A percentile compares a stretch with the other conserved stretches of the same genome.
These are phyloP conservation scores for Phytopythium oedochilum DNA, from an alignment of 352 stramenopile species.

Conservation along the genomic window DNA sequence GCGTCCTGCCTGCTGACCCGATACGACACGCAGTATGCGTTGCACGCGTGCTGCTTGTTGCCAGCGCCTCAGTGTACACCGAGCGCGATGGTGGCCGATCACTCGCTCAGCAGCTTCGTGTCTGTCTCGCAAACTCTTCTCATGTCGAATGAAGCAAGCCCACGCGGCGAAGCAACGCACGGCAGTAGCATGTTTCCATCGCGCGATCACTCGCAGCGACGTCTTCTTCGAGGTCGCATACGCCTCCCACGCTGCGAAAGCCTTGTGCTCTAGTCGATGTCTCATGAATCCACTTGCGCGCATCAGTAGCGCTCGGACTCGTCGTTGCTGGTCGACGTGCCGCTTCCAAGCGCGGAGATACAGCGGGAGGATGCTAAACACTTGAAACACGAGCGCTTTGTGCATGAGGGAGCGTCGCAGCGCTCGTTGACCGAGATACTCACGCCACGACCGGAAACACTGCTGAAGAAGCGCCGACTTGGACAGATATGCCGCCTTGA, in stretches of 20 bases:
- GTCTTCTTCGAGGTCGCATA: slow-evolving; percentile 7
- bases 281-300: slow-evolving; percentile 23
- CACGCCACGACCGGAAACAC: slow-evolving; percentile 26
- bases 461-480: slow-evolving; percentile 7
- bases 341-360: slow-evolving; percentile 30
- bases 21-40: neutral
- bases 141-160: slow-evolving; percentile 5
- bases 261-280: slow-evolving; percentile 27
- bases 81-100: neutral
- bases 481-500: slow-evolving; percentile 8
- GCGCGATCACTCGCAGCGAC: slow-evolving; percentile 9
- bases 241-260: slow-evolving; percentile 27
- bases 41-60: neutral
- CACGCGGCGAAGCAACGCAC: slow-evolving; percentile 14
- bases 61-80: neutral
- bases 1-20: neutral
- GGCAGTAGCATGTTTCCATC: slow-evolving; percentile 16
- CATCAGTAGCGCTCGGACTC: slow-evolving; percentile 13
- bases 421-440: slow-evolving; percentile 8
- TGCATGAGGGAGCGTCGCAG: slow-evolving; percentile 17
- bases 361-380: slow-evolving; percentile 27
- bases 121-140: neutral
- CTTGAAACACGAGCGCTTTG: slow-evolving; percentile 35
- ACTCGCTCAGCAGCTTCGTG: neutral
- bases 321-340: slow-evolving; percentile 7